phyloP scores from a whole-genome alignment of 2,329 filamentous ascomycete species.

The Blastomyces gilchristii region DNA sequence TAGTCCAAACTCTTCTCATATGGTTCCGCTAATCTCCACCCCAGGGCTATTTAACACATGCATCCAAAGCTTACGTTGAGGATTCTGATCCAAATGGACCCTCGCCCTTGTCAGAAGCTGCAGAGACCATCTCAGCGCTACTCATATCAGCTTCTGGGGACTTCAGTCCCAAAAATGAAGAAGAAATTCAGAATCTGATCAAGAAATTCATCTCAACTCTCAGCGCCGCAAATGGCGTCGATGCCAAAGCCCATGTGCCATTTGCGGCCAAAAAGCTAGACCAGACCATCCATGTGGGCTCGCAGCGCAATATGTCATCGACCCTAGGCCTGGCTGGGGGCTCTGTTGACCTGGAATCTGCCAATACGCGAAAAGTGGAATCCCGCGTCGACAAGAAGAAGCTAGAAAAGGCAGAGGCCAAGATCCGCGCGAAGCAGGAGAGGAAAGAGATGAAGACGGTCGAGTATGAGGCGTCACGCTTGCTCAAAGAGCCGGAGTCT shows the following conservation, averaged over 20 bases:
- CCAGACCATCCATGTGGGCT: constrained; percentile 87
- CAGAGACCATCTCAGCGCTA: constrained; percentile 72
- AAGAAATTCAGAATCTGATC: constrained; percentile 71
- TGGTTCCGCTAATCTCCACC: not conserved
- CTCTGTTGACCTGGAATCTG: constrained; percentile 84
- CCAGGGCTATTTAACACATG: constrained; percentile 81
- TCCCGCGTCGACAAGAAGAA: constrained; percentile 98
- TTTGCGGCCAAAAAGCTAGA: constrained; percentile 76
- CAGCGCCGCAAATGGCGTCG: constrained; percentile 57
- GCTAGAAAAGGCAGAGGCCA: constrained; percentile 94
- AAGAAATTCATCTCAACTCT: constrained; percentile 82
- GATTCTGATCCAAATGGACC: constrained; percentile 59
- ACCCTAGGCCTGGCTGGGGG: constrained; percentile 79
- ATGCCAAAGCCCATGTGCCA: constrained; percentile 57
- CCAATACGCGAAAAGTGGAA: constrained; percentile 86
- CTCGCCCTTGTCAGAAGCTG: constrained; percentile 75
- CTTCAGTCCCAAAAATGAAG: constrained; percentile 59
- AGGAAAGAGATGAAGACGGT: constrained; percentile 98
- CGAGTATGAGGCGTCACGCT: constrained; percentile 86
- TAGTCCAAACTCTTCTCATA: not conserved
- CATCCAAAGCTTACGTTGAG: constrained; percentile 68
- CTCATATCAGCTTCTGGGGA: constrained; percentile 89
- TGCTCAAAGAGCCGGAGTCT: constrained; percentile 72
- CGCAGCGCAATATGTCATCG: constrained; percentile 91
- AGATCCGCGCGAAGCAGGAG: constrained; percentile 96